phyloP scores from a whole-genome alignment of 352 stramenopile genomes.

The Peronospora belbahrii region DNA sequence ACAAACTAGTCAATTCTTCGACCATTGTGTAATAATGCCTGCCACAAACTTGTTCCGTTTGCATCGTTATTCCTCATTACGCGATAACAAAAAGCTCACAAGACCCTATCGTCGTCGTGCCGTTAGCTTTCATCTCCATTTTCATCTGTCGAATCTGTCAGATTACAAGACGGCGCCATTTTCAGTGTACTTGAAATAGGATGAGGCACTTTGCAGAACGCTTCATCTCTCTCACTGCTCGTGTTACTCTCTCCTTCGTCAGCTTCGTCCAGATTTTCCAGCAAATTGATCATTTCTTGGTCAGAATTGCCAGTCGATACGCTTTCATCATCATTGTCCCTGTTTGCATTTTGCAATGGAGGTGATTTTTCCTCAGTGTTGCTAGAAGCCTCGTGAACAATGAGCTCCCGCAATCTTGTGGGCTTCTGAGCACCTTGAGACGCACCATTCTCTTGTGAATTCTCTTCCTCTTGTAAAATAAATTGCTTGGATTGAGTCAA shows the following conservation, averaged over 20 bases:
- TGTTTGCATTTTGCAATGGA: conserved; percentile 1
- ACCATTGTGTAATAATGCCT: neutral
- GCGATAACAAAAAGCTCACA: conserved; percentile 17
- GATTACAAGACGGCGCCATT: conserved; percentile 22
- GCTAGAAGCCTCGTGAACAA: neutral
- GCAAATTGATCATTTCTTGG: conserved; percentile 13
- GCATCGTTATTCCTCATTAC: conserved; percentile 1
- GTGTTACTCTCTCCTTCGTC: conserved; percentile 6
- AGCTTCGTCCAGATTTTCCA: conserved; percentile 13
- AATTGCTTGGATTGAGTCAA: conserved; percentile 7
- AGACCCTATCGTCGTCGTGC: conserved; percentile 16
- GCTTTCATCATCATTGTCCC: neutral
- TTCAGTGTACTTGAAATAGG: conserved; percentile 2
- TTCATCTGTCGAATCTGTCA: conserved; percentile 27
- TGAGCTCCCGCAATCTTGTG: conserved; percentile 7
- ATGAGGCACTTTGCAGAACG: conserved; percentile 1
- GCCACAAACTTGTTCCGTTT: neutral
- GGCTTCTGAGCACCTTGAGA: conserved; percentile 17
- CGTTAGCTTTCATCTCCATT: conserved; percentile 12
- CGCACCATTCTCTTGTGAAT: neutral
- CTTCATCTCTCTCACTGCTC: conserved; percentile 22
- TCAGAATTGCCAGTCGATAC: conserved; percentile 4
- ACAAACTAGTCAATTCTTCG: neutral
- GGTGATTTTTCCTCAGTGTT: conserved; percentile 10
- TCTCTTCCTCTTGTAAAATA: neutral